These are phyloP conservation scores for Euptelea pleiosperma DNA, from an alignment of 164 flowering plant genomes.

Conservation along the genomic window DNA sequence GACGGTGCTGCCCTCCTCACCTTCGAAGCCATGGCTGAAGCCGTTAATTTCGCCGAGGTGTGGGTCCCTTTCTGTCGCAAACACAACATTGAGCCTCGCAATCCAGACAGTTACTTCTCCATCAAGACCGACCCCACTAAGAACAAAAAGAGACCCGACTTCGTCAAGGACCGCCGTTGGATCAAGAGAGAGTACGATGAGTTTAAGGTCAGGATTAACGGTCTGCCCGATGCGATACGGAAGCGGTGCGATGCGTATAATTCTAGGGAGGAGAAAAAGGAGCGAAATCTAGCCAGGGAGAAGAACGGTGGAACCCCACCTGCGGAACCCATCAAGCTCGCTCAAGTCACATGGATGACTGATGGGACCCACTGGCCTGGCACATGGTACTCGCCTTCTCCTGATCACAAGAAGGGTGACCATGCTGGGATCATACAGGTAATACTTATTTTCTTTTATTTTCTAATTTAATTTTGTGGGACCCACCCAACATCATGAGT, in stretches of 20 bases:
- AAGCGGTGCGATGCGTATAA: constrained; percentile 44
- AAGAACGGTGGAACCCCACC: constrained; percentile 35
- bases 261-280: constrained; percentile 49
- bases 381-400: constrained; percentile 48
- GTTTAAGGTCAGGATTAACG: constrained; percentile 77
- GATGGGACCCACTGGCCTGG: constrained; percentile 95
- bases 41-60: constrained; percentile 47
- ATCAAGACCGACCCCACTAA: constrained; percentile 62
- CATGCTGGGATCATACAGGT: constrained; percentile 85
- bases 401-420: constrained; percentile 70
- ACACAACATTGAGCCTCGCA: constrained; percentile 71
- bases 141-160: constrained; percentile 62
- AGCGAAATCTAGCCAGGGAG: constrained; percentile 37
- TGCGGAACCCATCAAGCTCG: constrained; percentile 32
- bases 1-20: constrained; percentile 68
- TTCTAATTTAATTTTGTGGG: too few relatives aligned
- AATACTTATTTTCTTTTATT: not conserved
- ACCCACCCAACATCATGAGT: too few relatives aligned
- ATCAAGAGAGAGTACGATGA: constrained; percentile 82
- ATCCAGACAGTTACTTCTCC: constrained; percentile 67
- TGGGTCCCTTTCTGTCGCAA: constrained; percentile 88
- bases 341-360: constrained; percentile 84
- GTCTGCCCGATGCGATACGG: constrained; percentile 58
- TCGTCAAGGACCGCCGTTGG: constrained; percentile 75
- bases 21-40: constrained; percentile 72